Conservation (phyloP, 768 basidiomycete genomes). For the Calocybe gangraenosa region DNA sequence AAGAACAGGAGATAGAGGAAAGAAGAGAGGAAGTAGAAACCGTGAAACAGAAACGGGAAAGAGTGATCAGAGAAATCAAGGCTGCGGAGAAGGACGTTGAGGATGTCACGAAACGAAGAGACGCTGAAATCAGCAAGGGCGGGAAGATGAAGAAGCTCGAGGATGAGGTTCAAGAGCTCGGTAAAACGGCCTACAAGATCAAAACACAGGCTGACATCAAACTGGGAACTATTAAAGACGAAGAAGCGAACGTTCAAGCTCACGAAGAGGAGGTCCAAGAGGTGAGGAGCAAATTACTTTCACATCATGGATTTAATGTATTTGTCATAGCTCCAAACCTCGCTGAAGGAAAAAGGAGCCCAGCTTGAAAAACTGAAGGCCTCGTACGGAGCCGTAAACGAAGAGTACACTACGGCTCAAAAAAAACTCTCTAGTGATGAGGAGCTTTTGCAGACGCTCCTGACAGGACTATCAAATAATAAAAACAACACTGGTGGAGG, state of each 20-base stretch:
- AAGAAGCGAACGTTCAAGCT: conserved; percentile 53
- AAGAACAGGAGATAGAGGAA: conserved; percentile 50
- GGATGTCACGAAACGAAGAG: conserved; percentile 69
- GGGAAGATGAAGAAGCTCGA: conserved; percentile 88
- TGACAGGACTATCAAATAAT: conserved; percentile 84
- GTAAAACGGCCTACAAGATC: conserved; percentile 76
- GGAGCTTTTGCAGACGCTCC: conserved; percentile 90
- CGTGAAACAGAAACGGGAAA: conserved; percentile 44
- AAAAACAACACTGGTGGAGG: conserved; percentile 72
- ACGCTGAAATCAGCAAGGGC: conserved; percentile 88
- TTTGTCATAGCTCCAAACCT: conserved; percentile 45
- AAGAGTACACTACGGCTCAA: conserved; percentile 58
- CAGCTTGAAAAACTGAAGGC: conserved; percentile 54
- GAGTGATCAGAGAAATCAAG: conserved; percentile 47
- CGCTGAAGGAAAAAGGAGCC: conserved; percentile 53
- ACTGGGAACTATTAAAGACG: conserved; percentile 70
- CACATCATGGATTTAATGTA: neutral
- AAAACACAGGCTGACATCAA: conserved; percentile 85
- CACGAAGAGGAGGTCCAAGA: conserved; percentile 56
- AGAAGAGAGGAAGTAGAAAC: conserved; percentile 46
- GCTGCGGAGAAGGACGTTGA: conserved; percentile 64
- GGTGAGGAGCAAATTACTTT: conserved; percentile 34
- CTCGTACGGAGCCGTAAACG: conserved; percentile 60
- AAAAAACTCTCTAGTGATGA: conserved; percentile 69
- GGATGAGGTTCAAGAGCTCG: conserved; percentile 72